A percentile compares a stretch with the other conserved stretches of the same genome.
phyloP scores from a whole-genome alignment of 2,329 filamentous ascomycete species.

The Pestalotiopsis sp. region DNA sequence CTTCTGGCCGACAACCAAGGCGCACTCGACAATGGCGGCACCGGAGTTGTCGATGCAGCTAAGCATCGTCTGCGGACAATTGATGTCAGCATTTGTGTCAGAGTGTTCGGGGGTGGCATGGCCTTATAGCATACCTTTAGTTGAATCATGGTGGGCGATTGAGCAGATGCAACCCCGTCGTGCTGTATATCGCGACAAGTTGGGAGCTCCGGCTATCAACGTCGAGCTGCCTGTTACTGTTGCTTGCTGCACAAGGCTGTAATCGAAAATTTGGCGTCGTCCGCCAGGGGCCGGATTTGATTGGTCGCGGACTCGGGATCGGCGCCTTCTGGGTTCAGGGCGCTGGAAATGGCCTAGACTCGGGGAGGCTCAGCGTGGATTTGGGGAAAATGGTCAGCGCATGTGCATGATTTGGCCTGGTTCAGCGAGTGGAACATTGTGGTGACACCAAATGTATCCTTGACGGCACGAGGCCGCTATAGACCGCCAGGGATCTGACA shows the following conservation, averaged over 20 bases:
- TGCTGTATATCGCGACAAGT: not conserved
- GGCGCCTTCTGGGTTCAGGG: not conserved
- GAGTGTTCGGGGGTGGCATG: not conserved
- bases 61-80: constrained; percentile 74
- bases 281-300: not conserved
- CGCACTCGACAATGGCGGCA: constrained; percentile 95
- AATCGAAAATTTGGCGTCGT: constrained; percentile 14
- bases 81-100: not conserved
- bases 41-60: constrained; percentile 99
- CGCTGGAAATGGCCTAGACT: constrained; percentile 4
- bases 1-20: constrained; percentile 90
- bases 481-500: not conserved
- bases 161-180: not conserved
- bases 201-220: not conserved
- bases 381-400: not conserved
- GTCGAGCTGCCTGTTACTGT: not conserved
- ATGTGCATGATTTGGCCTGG: not conserved
- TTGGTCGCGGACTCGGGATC: not conserved
- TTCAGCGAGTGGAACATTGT: not conserved
- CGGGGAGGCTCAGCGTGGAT: not conserved
- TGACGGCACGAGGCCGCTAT: not conserved
- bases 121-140: constrained; percentile 66
- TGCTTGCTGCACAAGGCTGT: constrained; percentile 9
- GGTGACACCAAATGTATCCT: not conserved
- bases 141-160: constrained; percentile 78